Evolutionary conservation across 495 filamentous ascomycete species (phyloP).

Genomic region (Cladorrhinum samala): DNA sequence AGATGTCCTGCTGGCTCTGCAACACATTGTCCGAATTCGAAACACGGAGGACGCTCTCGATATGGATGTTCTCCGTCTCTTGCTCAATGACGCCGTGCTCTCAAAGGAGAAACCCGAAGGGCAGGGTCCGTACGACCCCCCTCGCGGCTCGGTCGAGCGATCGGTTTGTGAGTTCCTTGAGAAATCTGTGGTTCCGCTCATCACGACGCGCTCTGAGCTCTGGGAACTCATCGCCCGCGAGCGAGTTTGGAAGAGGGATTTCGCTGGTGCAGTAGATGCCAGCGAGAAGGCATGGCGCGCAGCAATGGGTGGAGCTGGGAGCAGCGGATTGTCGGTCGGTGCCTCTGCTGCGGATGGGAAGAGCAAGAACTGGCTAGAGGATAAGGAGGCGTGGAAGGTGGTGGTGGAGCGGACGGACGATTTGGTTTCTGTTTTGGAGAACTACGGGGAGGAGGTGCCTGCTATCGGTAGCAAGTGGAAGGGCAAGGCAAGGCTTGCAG

Average conservation of each 20-base stretch:
- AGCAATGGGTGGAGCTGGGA: conserved; percentile 39
- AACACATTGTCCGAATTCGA: conserved; percentile 69
- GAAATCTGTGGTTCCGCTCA: conserved; percentile 64
- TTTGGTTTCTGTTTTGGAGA: conserved; percentile 60
- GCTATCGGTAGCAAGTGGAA: conserved; percentile 65
- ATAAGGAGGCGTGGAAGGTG: conserved; percentile 47
- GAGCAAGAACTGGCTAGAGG: conserved; percentile 38
- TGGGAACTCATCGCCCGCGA: conserved; percentile 69
- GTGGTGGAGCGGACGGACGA: conserved; percentile 61
- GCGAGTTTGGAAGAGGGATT: conserved; percentile 62
- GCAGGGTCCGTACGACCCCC: conserved; percentile 33
- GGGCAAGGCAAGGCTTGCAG: conserved; percentile 78
- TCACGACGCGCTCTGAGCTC: conserved; percentile 68
- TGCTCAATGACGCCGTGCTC: conserved; percentile 64
- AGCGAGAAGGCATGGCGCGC: conserved; percentile 88
- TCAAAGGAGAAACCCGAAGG: conserved; percentile 23
- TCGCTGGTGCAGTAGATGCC: conserved; percentile 64
- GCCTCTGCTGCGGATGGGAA: conserved; percentile 21
- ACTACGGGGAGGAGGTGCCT: conserved; percentile 47
- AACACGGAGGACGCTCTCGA: conserved; percentile 71
- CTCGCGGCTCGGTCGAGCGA: conserved; percentile 41
- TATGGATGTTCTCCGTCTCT: conserved; percentile 57
- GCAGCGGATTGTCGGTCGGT: conserved; percentile 10
- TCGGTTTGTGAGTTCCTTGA: conserved; percentile 69
- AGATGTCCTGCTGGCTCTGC: conserved; percentile 67